phyloP scores from a whole-genome alignment of 805 yeast genomes.

The Yarrowia divulgata region DNA sequence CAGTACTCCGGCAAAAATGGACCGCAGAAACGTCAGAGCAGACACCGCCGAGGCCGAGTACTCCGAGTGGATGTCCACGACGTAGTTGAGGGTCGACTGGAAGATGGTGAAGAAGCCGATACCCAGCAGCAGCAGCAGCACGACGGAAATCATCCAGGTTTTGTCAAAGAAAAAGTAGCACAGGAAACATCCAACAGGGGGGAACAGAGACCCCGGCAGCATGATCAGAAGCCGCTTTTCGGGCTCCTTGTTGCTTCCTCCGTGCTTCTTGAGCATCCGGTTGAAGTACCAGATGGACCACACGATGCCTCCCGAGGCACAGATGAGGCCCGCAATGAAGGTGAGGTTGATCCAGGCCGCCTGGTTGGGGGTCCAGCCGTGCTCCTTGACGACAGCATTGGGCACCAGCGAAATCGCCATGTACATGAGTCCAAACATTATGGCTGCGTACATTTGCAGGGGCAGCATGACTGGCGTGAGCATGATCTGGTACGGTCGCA shows the following conservation, averaged over 20 bases:
- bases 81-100: conserved; percentile 41
- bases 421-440: conserved; percentile 41
- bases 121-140: conserved; percentile 36
- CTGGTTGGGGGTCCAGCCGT: conserved; percentile 32
- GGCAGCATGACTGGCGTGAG: conserved; percentile 38
- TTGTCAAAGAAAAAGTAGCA: conserved; percentile 28
- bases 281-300: conserved; percentile 36
- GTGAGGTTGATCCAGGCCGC: conserved; percentile 40
- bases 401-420: conserved; percentile 41
- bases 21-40: conserved; percentile 40
- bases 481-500: conserved; percentile 41
- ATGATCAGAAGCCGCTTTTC: conserved; percentile 41
- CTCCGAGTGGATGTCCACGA: conserved; percentile 41
- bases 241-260: conserved; percentile 40
- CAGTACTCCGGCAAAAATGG: conserved; percentile 40
- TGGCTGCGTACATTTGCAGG: conserved; percentile 40
- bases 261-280: conserved; percentile 35
- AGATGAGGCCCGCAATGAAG: conserved; percentile 41
- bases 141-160: conserved; percentile 33
- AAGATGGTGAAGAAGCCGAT: conserved; percentile 41
- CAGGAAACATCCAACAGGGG: conserved; percentile 41
- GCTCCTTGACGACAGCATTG: conserved; percentile 33
- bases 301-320: conserved; percentile 39
- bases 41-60: conserved; percentile 41
- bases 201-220: conserved; percentile 40